phyloP scores from a whole-genome alignment of 2,329 filamentous ascomycete species.

The Nannizziopsis barbatae region DNA sequence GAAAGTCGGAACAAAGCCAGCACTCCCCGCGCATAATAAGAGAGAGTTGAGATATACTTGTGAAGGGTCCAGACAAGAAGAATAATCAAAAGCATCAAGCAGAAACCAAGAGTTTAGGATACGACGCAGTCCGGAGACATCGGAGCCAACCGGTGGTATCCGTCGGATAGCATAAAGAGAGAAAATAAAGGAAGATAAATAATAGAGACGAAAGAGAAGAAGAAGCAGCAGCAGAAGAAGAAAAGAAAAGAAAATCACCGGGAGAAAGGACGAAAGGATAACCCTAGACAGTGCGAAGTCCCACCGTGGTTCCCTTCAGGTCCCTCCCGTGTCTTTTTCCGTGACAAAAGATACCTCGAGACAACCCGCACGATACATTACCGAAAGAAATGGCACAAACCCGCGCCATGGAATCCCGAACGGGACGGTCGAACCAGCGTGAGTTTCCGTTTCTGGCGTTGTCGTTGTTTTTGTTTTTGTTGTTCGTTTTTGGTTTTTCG shows the following conservation, averaged over 20 bases:
- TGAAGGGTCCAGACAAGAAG: too few relatives aligned
- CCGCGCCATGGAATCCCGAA: conserved; percentile 39
- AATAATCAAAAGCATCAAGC: not conserved
- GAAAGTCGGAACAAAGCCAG: too few relatives aligned
- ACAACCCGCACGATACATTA: conserved; percentile 14
- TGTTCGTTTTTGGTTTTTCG: too few relatives aligned
- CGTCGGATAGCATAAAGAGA: not conserved
- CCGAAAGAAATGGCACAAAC: conserved; percentile 34
- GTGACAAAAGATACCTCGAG: not conserved
- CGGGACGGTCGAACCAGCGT: conserved; percentile 41
- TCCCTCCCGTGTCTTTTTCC: not conserved
- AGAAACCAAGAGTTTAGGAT: not conserved
- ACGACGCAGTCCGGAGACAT: not conserved
- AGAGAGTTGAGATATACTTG: too few relatives aligned
- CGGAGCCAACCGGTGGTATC: not conserved
- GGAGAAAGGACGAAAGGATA: too few relatives aligned
- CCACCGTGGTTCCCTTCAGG: not conserved
- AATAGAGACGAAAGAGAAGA: not conserved
- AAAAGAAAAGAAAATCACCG: not conserved
- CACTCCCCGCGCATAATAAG: too few relatives aligned
- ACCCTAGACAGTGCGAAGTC: too few relatives aligned
- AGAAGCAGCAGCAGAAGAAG: too few relatives aligned
- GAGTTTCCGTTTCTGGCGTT: conserved; percentile 21
- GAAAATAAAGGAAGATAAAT: too few relatives aligned
- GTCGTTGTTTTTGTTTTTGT: too few relatives aligned